A percentile compares a stretch with the other conserved stretches of the same genome.
Evolutionary conservation across 2,329 filamentous ascomycete species (phyloP).

Genomic region (Diaporthe caulivora): DNA sequence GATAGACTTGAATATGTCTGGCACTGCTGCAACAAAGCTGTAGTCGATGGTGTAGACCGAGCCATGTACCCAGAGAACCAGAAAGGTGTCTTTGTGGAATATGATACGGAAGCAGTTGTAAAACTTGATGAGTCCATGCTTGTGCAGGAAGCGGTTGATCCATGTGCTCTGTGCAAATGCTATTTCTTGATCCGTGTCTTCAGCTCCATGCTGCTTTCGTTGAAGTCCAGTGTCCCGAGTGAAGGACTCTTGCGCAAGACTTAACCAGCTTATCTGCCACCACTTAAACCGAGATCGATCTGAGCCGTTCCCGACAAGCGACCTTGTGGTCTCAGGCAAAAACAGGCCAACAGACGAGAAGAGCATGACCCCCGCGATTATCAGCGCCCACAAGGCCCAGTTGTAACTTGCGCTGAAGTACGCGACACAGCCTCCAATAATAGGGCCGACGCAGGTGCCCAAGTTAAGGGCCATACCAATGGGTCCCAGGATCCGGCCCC

Average conservation of each 20-base stretch:
- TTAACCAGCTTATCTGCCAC: slow-evolving; percentile 61
- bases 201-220: slow-evolving; percentile 61
- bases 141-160: neutral
- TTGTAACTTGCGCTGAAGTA: slow-evolving; percentile 59
- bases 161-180: neutral
- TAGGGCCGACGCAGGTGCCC: slow-evolving; percentile 43
- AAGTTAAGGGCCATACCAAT: slow-evolving; percentile 66
- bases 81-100: neutral
- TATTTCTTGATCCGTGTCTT: neutral
- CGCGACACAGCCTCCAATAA: slow-evolving; percentile 38
- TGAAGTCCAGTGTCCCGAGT: slow-evolving; percentile 58
- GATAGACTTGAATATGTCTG: slow-evolving; percentile 60
- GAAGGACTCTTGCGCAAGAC: slow-evolving; percentile 55
- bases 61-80: slow-evolving; percentile 47
- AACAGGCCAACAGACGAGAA: slow-evolving; percentile 63
- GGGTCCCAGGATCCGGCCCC: slow-evolving; percentile 76
- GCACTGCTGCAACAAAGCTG: slow-evolving; percentile 62
- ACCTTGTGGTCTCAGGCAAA: slow-evolving; percentile 66
- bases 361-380: slow-evolving; percentile 57
- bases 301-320: slow-evolving; percentile 69
- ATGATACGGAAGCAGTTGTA: slow-evolving; percentile 6
- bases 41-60: slow-evolving; percentile 63
- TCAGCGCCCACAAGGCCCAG: slow-evolving; percentile 74
- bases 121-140: neutral
- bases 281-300: slow-evolving; percentile 59